Percentiles rank a stretch among this genome's conserved stretches.
Evolutionary conservation across 331 rosid species (phyloP).

Genomic region (Quercus tomentella): DNA sequence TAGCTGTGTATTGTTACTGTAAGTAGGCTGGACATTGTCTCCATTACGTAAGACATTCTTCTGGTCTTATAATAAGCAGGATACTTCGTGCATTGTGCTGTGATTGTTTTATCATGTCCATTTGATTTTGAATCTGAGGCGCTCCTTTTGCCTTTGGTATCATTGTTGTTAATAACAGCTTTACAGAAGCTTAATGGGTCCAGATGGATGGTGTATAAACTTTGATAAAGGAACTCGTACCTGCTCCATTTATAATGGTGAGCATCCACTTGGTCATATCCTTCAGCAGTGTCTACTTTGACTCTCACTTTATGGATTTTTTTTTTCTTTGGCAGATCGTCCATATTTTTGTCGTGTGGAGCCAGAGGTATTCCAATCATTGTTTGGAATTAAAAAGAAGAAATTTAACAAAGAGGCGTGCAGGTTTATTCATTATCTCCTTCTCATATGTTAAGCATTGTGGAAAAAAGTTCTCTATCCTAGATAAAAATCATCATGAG

Average conservation of each 20-base stretch:
- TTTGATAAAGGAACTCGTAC: constrained; percentile 61
- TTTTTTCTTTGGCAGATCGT: constrained; percentile 51
- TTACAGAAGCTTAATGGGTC: constrained; percentile 71
- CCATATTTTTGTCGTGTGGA: constrained; percentile 91
- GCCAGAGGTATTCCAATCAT: constrained; percentile 55
- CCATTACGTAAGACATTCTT: not conserved
- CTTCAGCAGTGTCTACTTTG: not conserved
- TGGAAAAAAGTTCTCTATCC: not conserved
- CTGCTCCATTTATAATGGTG: constrained; percentile 80
- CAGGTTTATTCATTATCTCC: constrained; percentile 46
- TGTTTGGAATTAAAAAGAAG: constrained; percentile 57
- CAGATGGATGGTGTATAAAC: constrained; percentile 91
- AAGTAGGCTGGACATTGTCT: not conserved
- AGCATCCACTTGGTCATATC: not conserved
- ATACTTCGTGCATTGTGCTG: not conserved
- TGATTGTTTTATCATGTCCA: not conserved
- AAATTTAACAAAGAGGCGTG: constrained; percentile 81
- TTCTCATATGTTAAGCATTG: not conserved
- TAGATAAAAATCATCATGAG: not conserved
- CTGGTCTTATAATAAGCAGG: too few species aligned
- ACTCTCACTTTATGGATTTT: not conserved
- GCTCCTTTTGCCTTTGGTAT: not conserved
- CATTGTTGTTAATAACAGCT: constrained; percentile 46
- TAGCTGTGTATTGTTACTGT: not conserved
- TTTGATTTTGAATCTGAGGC: not conserved